Evolutionary conservation across 2,329 filamentous ascomycete species (phyloP).

Genomic region (Bipolaris victoriae): DNA sequence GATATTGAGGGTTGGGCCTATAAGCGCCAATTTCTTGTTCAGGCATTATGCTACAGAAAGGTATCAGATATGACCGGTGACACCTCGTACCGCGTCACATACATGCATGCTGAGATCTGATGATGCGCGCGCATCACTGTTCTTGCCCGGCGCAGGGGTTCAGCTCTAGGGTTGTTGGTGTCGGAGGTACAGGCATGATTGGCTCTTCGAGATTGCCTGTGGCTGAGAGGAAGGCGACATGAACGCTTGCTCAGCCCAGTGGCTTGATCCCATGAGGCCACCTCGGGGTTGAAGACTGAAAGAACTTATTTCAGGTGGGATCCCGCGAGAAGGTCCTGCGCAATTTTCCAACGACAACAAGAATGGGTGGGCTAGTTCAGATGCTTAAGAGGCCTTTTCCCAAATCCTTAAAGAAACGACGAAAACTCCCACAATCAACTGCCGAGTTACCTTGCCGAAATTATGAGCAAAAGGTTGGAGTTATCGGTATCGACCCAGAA

Average conservation of each 20-base stretch:
- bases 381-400: not conserved
- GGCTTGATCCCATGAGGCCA: not conserved
- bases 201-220: not conserved
- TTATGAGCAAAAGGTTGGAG: not conserved
- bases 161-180: not conserved
- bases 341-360: not conserved
- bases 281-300: not conserved
- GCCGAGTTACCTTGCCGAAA: not conserved
- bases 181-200: not conserved
- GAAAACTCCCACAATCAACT: no score
- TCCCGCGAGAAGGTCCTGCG: not conserved
- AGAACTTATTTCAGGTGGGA: not conserved
- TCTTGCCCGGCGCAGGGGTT: not conserved
- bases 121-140: not conserved
- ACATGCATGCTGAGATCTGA: not conserved
- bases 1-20: no score
- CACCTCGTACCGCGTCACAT: not conserved
- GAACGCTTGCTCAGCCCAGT: not conserved
- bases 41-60: no score
- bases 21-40: no score
- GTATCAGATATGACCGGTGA: not conserved
- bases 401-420: not conserved
- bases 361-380: not conserved
- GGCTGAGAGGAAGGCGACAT: not conserved
- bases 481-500: conserved; percentile 3